Evolutionary conservation across 768 basidiomycete genomes (phyloP).

Genomic region (Lyophyllum atratum): DNA sequence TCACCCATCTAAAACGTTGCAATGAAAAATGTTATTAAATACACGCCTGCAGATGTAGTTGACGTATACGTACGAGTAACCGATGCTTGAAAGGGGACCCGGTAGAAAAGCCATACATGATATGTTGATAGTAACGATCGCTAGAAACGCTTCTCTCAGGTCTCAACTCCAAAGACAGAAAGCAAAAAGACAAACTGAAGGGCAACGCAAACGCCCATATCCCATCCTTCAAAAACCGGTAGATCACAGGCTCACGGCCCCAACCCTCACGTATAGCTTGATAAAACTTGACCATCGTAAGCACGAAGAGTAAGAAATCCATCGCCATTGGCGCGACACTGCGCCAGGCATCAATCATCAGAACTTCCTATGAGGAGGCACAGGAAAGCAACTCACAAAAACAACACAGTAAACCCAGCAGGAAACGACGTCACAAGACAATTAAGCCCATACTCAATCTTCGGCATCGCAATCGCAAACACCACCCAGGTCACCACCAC

Average conservation of each 20-base stretch:
- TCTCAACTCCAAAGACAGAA: not conserved
- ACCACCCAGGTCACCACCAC: not conserved
- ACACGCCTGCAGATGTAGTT: not conserved
- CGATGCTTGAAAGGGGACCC: not conserved
- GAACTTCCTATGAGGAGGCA: not conserved
- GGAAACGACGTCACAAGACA: not conserved
- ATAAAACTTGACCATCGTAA: not conserved
- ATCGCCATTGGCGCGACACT: not conserved
- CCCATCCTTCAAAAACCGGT: conserved; percentile 1
- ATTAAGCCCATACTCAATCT: not conserved
- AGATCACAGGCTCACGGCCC: not conserved
- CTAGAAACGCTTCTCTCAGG: not conserved
- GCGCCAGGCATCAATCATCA: not conserved
- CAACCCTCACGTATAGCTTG: not conserved
- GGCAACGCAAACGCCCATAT: conserved; percentile 2
- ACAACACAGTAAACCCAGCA: not conserved
- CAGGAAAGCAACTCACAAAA: not conserved
- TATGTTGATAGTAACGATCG: not conserved
- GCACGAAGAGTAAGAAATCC: not conserved
- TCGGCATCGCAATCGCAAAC: not conserved
- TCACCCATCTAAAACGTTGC: not conserved
- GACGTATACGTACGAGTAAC: not conserved
- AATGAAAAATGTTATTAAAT: not conserved
- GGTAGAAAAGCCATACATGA: not conserved
- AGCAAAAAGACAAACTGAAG: not conserved